Conservation (phyloP, 805 yeast species). For the Myxozyma mucilagina region DNA sequence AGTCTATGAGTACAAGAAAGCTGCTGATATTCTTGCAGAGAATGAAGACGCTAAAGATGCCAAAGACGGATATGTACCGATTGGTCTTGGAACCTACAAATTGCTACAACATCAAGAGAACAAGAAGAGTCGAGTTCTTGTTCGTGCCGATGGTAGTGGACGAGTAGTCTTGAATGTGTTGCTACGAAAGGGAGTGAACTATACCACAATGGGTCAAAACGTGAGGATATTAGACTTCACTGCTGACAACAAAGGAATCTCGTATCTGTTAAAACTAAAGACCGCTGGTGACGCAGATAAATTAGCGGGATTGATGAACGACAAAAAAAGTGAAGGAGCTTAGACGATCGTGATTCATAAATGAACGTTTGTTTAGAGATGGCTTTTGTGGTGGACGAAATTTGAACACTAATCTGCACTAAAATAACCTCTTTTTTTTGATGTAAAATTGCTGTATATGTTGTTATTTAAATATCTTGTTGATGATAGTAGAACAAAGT, state of each 20-base stretch:
- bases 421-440: too few species aligned
- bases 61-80: conserved; percentile 48
- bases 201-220: conserved; percentile 61
- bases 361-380: neutral
- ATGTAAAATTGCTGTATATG: too few species aligned
- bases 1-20: conserved; percentile 59
- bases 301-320: conserved; percentile 45
- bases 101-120: conserved; percentile 62
- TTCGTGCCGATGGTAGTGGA: conserved; percentile 87
- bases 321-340: conserved; percentile 28
- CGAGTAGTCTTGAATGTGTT: conserved; percentile 69
- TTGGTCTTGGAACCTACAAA: conserved; percentile 83
- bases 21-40: conserved; percentile 43
- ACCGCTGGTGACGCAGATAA: conserved; percentile 66
- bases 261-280: conserved; percentile 75
- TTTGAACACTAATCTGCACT: neutral
- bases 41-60: conserved; percentile 5
- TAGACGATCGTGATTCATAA: neutral
- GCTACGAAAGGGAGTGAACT: conserved; percentile 46
- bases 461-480: too few species aligned
- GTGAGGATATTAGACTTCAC: conserved; percentile 63
- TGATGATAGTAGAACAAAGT: too few species aligned
- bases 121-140: conserved; percentile 64
- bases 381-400: neutral
- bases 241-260: conserved; percentile 48